Evolutionary conservation across 805 yeast genomes (phyloP).

Genomic region (Pichia phayaonensis): DNA sequence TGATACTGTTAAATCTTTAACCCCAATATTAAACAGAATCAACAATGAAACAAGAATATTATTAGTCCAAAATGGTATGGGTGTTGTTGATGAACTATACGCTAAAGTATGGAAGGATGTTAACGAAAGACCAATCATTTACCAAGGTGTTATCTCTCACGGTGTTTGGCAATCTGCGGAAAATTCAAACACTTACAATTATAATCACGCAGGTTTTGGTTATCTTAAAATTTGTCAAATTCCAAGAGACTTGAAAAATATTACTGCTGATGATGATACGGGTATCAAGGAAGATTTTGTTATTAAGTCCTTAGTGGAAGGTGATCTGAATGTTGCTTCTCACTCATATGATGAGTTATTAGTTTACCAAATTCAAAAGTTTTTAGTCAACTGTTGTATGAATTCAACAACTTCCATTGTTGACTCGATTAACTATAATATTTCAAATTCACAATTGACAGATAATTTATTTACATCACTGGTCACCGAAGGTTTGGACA

Average conservation of each 20-base stretch:
- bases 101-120: slow-evolving; percentile 45
- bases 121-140: slow-evolving; percentile 45
- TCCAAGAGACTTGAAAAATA: slow-evolving; percentile 32
- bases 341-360: slow-evolving; percentile 37
- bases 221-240: slow-evolving; percentile 50
- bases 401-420: slow-evolving; percentile 76
- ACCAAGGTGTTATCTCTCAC: slow-evolving; percentile 75
- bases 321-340: slow-evolving; percentile 26
- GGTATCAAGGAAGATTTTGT: slow-evolving; percentile 17
- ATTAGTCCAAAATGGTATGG: slow-evolving; percentile 83
- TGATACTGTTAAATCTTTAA: slow-evolving; percentile 58
- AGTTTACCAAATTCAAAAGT: slow-evolving; percentile 61
- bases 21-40: slow-evolving; percentile 44
- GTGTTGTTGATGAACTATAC: slow-evolving; percentile 49
- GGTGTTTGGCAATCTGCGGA: slow-evolving; percentile 52
- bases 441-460: slow-evolving; percentile 36
- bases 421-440: slow-evolving; percentile 72
- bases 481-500: slow-evolving; percentile 38
- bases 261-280: slow-evolving; percentile 4
- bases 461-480: slow-evolving; percentile 32
- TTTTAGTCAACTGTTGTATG: slow-evolving; percentile 73
- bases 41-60: slow-evolving; percentile 46
- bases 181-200: slow-evolving; percentile 31
- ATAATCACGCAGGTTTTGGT: slow-evolving; percentile 68
- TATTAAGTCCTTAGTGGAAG: slow-evolving; percentile 18